phyloP scores from a whole-genome alignment of 208 protist genomes.

The Vickermania spadyakhi region DNA sequence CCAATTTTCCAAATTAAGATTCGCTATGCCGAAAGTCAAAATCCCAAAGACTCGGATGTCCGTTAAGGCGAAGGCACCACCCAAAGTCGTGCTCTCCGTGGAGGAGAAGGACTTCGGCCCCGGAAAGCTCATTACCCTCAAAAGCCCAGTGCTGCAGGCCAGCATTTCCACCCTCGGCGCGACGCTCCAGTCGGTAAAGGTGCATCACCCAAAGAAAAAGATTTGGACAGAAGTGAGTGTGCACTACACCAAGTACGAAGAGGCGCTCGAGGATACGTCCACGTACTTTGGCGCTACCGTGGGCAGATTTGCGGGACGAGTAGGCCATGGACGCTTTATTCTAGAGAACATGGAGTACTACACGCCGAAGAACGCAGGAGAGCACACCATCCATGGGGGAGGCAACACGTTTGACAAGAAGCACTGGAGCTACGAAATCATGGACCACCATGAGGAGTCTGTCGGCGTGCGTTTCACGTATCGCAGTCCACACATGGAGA shows the following conservation, averaged over 20 bases:
- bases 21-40: too few species aligned
- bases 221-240: slow-evolving; percentile 51
- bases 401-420: slow-evolving; percentile 38
- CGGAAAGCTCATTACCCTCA: slow-evolving; percentile 5
- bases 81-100: neutral
- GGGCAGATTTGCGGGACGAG: slow-evolving; percentile 62
- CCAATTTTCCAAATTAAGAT: neutral
- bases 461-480: slow-evolving; percentile 63
- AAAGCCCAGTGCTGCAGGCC: slow-evolving; percentile 12
- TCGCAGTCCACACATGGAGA: slow-evolving; percentile 59
- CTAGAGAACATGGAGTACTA: slow-evolving; percentile 38
- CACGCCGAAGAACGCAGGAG: slow-evolving; percentile 44
- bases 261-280: slow-evolving; percentile 23
- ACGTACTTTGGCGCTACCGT: slow-evolving; percentile 52
- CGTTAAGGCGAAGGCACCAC: neutral
- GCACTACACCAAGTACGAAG: slow-evolving; percentile 36
- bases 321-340: slow-evolving; percentile 40
- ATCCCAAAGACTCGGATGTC: neutral
- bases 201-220: slow-evolving; percentile 10
- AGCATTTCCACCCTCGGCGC: slow-evolving; percentile 45
- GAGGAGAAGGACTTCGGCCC: slow-evolving; percentile 2
- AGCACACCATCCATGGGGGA: slow-evolving; percentile 66
- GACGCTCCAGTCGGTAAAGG: slow-evolving; percentile 32
- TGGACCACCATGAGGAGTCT: slow-evolving; percentile 57
- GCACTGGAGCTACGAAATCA: slow-evolving; percentile 60